Base-by-base conservation (phyloP, 108 stramenopile species). In the Skeletonema potamos region DNA sequence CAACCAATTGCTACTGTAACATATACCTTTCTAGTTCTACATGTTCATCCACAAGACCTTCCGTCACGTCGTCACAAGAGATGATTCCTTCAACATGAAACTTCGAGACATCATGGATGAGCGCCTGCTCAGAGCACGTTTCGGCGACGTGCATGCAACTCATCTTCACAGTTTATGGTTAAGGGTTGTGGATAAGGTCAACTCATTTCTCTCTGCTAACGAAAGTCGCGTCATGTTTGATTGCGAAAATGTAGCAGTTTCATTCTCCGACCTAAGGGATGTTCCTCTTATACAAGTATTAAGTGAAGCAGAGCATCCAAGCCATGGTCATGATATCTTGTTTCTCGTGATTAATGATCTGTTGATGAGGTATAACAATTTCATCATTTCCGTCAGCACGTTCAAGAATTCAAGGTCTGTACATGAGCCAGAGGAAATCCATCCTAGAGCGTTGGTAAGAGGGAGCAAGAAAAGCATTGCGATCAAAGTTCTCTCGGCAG, bases 331-430 rank as follows among this genome's bases (percentile, higher is more conserved):
- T 7, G 73, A 74, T 27, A 57, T 54, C 24, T 66, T 74, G 4
- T 74, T 74, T 18, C 73, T 74, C 13, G 46, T 74, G 30, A 74
- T 74, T 27, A 74, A 58, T 18, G 73, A 74, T 17, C 27, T 74
- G 1, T 26, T 74, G 15, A n/a, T 58, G 20, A 26, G 73, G 18
- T 74, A 68, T 37, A 74, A 74, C 30, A 71, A 71, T 33, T 62
- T 71, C 27, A 33, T 62, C 18, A 54, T 36, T 29, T 26, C 46
- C 30, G 41, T 69, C 18, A 59, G 58, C 36, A n/a, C 55, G 17
- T 30, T 72, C 13, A 20, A 18, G 18, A 2, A 10, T 0, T 32
- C 28, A 22, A 54, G 33, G 8, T 66, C 27, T 34, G 11, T 8
- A 4, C 12, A 27, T 57, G 56, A 27, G 15, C 32, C 20, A 11